Evolutionary conservation across 768 basidiomycete genomes (phyloP).

Genomic region (Boletales sp.): DNA sequence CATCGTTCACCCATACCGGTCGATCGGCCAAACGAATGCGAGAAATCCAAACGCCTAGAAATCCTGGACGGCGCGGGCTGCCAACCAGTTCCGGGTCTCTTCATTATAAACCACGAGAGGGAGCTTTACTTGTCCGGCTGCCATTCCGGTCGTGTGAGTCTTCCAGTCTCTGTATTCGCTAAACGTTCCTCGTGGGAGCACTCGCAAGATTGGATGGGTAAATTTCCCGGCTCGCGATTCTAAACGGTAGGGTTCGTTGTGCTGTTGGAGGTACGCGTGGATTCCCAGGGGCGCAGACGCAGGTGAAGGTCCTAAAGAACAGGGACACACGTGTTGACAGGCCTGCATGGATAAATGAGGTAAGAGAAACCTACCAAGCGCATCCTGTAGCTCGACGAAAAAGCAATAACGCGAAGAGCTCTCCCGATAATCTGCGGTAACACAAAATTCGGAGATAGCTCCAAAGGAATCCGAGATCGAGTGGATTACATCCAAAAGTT

Average conservation of each 20-base stretch:
- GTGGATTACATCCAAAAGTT: constrained; percentile 14
- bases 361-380: constrained; percentile 4
- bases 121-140: constrained; percentile 20
- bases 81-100: constrained; percentile 12
- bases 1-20: too few species aligned
- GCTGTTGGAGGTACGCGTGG: constrained; percentile 3
- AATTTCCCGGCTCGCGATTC: constrained; percentile 10
- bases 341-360: background rate
- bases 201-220: constrained; percentile 8
- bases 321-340: background rate
- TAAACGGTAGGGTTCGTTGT: constrained; percentile 10
- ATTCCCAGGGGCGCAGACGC: constrained; percentile 2
- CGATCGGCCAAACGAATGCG: too few species aligned
- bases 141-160: constrained; percentile 9
- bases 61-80: constrained; percentile 12
- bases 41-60: background rate
- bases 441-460: constrained; percentile 17
- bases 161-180: constrained; percentile 21
- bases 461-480: constrained; percentile 16
- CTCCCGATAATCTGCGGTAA: constrained; percentile 17
- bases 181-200: constrained; percentile 19
- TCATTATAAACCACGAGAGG: constrained; percentile 15
- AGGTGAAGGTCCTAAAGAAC: constrained; percentile 1
- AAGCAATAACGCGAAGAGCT: constrained; percentile 16
- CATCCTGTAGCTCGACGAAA: constrained; percentile 14